Conservation (phyloP, 345 rosid genomes). For the Noccaea bulbosa region DNA sequence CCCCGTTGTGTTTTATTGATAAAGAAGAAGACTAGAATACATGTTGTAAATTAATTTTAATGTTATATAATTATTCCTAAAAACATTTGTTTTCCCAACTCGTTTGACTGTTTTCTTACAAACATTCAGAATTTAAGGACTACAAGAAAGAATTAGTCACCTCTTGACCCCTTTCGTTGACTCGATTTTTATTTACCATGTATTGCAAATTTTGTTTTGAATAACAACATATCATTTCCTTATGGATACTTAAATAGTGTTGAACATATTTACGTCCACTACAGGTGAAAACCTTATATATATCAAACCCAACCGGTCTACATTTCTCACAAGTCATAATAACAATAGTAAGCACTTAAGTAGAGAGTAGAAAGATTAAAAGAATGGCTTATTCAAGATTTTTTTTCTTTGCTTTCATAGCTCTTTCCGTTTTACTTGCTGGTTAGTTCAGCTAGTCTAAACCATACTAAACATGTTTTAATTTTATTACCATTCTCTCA, state of each 20-base stretch:
- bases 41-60: neutral
- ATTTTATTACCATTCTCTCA: no score
- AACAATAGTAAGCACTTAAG: neutral
- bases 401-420: neutral
- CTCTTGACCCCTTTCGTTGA: constrained; percentile 19
- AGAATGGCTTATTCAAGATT: constrained; percentile 7
- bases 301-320: neutral
- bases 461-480: neutral
- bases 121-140: neutral
- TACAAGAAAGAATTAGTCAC: neutral
- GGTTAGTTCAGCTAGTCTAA: neutral
- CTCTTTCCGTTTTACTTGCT: neutral
- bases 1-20: constrained; percentile 14
- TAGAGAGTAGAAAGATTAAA: neutral
- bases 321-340: neutral
- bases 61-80: neutral
- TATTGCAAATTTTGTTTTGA: neutral
- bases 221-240: constrained; percentile 1
- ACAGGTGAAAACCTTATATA: constrained; percentile 7
- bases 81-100: neutral
- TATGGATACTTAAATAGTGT: neutral
- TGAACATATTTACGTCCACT: neutral
- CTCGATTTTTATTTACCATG: constrained; percentile 14
- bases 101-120: neutral
- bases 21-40: neutral